These are phyloP conservation scores for Skeletonema potamos DNA, from an alignment of 108 stramenopile genomes.

Conservation along the genomic window DNA sequence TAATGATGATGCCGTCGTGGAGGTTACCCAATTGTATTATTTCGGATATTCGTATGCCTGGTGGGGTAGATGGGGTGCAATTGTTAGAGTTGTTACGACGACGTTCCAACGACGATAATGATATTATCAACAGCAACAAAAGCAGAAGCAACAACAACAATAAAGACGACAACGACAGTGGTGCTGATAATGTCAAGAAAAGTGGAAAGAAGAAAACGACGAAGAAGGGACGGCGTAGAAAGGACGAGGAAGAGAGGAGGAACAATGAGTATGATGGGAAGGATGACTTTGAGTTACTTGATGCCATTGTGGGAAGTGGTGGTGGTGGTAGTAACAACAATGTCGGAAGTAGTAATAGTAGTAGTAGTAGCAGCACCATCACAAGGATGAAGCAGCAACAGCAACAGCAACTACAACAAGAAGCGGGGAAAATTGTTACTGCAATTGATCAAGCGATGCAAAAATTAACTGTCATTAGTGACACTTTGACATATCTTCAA, in stretches of 20 bases:
- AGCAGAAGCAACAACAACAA: background rate
- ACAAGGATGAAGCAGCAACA: background rate
- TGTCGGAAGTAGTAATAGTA: background rate
- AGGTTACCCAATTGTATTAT: slow-evolving; percentile 67
- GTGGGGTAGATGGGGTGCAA: slow-evolving; percentile 77
- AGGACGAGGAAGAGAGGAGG: background rate
- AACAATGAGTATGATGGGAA: slow-evolving; percentile 6
- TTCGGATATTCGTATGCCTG: slow-evolving; percentile 90
- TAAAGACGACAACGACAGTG: background rate
- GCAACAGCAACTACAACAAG: too few species aligned
- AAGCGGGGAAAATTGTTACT: slow-evolving; percentile 2
- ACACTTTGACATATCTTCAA: background rate
- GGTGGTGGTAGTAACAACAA: background rate
- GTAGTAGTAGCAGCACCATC: background rate
- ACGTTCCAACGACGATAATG: background rate
- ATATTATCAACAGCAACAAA: too few species aligned
- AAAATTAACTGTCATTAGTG: slow-evolving; percentile 13
- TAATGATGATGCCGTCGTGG: too few species aligned
- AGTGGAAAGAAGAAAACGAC: too few species aligned
- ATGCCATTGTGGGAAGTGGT: background rate
- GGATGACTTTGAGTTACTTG: slow-evolving; percentile 1
- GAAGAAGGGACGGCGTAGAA: slow-evolving; percentile 1
- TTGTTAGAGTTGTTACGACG: slow-evolving; percentile 53
- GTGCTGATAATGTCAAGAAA: background rate
- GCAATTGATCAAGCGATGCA: slow-evolving; percentile 23